These are phyloP conservation scores for Claviceps maximensis DNA, from an alignment of 2,329 filamentous ascomycete species.

Conservation along the genomic window DNA sequence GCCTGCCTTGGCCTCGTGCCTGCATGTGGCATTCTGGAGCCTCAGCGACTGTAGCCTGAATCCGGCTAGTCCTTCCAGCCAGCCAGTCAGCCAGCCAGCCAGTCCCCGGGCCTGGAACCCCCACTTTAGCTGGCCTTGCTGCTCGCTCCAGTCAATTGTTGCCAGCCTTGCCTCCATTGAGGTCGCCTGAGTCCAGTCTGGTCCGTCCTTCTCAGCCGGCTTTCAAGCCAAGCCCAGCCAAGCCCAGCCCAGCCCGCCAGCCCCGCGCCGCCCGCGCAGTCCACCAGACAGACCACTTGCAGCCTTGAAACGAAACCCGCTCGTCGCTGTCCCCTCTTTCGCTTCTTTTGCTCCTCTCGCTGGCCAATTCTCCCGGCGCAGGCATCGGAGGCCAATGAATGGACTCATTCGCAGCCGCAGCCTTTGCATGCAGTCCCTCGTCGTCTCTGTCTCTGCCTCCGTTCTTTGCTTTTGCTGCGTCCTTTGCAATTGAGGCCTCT, in stretches of 20 bases:
- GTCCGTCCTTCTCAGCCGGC: background rate
- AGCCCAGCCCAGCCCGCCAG: background rate
- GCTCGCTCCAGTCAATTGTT: no score
- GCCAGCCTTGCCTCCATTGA: background rate
- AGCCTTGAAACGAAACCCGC: conserved; percentile 5
- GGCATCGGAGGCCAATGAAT: conserved; percentile 4
- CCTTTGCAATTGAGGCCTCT: background rate
- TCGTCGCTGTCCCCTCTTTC: conserved; percentile 2
- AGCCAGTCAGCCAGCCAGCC: background rate
- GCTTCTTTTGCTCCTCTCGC: conserved; percentile 1
- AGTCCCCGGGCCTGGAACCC: no score
- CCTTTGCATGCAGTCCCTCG: background rate
- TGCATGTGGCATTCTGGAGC: background rate
- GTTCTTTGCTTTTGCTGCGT: background rate
- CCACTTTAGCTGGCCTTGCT: no score
- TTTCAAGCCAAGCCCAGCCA: background rate
- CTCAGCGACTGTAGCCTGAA: no score
- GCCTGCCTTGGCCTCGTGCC: background rate
- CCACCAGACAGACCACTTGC: background rate
- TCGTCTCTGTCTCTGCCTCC: no score
- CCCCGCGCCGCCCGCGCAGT: background rate
- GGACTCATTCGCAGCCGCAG: conserved; percentile 3
- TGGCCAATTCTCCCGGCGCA: conserved; percentile 4
- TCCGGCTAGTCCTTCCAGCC: background rate
- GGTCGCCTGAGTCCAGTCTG: no score